phyloP scores from a whole-genome alignment of 2,329 filamentous ascomycete genomes.

The Colletotrichum costaricense region DNA sequence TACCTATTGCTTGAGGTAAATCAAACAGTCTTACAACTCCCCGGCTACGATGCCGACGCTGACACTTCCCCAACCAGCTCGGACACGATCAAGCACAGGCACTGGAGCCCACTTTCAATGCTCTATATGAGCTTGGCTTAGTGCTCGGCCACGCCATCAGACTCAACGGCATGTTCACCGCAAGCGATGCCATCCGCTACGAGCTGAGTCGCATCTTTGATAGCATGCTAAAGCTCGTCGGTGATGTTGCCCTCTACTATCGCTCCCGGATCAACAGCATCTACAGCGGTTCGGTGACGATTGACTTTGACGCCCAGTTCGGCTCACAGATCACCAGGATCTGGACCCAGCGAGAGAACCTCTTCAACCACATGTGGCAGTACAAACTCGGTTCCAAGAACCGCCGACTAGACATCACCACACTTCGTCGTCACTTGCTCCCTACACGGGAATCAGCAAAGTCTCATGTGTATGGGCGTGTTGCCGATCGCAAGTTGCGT shows the following conservation, averaged over 20 bases:
- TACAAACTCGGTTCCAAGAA: slow-evolving; percentile 44
- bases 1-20: slow-evolving; percentile 52
- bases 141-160: slow-evolving; percentile 50
- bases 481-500: slow-evolving; percentile 49
- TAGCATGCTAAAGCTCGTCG: slow-evolving; percentile 48
- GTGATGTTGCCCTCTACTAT: slow-evolving; percentile 49
- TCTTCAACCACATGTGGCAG: slow-evolving; percentile 50
- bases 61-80: slow-evolving; percentile 41
- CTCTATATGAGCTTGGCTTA: slow-evolving; percentile 51
- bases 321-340: slow-evolving; percentile 47
- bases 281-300: slow-evolving; percentile 39
- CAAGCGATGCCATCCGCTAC: slow-evolving; percentile 45
- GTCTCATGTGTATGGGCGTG: slow-evolving; percentile 48
- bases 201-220: slow-evolving; percentile 48
- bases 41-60: too few relatives aligned
- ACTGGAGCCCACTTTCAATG: slow-evolving; percentile 51
- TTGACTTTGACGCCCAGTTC: slow-evolving; percentile 51
- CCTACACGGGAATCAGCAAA: slow-evolving; percentile 38
- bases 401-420: slow-evolving; percentile 40
- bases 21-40: background rate
- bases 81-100: slow-evolving; percentile 51
- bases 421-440: slow-evolving; percentile 47
- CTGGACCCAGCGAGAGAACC: slow-evolving; percentile 46
- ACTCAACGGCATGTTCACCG: slow-evolving; percentile 48
- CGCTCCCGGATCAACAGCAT: slow-evolving; percentile 47